Evolutionary conservation across 306 rosid species (phyloP).

Genomic region (Lithocarpus polystachyus): DNA sequence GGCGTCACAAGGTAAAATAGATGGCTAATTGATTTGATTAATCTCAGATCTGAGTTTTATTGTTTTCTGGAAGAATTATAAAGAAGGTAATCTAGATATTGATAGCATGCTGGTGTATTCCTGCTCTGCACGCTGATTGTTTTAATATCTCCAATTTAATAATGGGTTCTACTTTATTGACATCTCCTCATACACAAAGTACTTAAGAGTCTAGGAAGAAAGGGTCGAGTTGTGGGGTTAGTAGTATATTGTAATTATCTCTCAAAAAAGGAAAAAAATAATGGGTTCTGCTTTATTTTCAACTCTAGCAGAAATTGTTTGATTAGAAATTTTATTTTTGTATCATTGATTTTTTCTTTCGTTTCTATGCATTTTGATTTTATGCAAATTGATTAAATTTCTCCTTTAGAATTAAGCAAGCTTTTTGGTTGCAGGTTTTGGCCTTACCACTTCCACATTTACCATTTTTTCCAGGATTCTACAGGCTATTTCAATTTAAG

Average conservation of each 20-base stretch:
- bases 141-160: background rate
- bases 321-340: background rate
- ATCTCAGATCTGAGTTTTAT: constrained; percentile 7
- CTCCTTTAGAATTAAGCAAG: background rate
- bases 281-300: background rate
- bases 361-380: background rate
- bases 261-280: too few relatives aligned
- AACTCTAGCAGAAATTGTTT: background rate
- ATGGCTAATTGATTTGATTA: constrained; percentile 21
- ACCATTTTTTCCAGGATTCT: constrained; percentile 97
- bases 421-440: constrained; percentile 60
- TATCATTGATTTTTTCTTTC: background rate
- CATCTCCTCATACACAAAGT: too few relatives aligned
- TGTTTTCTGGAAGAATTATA: constrained; percentile 3
- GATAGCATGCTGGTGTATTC: background rate
- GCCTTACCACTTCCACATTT: constrained; percentile 93
- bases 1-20: constrained; percentile 82
- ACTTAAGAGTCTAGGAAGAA: fast-evolving
- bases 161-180: too few relatives aligned
- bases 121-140: background rate
- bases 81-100: background rate
- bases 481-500: constrained; percentile 96
- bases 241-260: too few relatives aligned
- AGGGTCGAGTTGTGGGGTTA: too few relatives aligned
- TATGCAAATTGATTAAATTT: background rate